A percentile compares a stretch with the other conserved stretches of the same genome.
phyloP scores from a whole-genome alignment of 2,329 filamentous ascomycete genomes.

The Huntiella omanensis region DNA sequence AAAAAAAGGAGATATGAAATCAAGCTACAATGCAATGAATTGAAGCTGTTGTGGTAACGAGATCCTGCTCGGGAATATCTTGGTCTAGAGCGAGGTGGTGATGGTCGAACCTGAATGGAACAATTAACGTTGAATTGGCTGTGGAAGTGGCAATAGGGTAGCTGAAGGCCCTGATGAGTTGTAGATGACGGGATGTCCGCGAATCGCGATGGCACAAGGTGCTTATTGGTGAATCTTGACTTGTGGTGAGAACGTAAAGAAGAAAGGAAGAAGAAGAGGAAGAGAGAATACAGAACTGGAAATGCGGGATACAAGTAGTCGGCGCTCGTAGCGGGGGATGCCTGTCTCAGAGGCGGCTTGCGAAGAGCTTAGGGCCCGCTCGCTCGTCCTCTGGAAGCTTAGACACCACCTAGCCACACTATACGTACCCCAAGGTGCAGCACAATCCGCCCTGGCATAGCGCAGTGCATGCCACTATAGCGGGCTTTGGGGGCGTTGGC shows the following conservation, averaged over 20 bases:
- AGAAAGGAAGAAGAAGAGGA: conserved; percentile 13
- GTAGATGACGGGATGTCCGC: conserved; percentile 23
- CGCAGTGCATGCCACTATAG: no score
- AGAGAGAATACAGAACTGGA: conserved; percentile 14
- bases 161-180: conserved; percentile 70
- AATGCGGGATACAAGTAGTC: conserved; percentile 2
- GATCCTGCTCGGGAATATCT: conserved; percentile 11
- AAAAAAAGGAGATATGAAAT: conserved; percentile 1
- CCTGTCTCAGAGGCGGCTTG: no score
- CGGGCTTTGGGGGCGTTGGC: no score
- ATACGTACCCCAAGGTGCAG: no score
- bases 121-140: conserved; percentile 8
- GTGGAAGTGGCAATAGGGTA: conserved; percentile 44
- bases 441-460: no score
- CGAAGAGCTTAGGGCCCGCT: no score
- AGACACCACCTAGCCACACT: no score
- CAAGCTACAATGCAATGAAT: not conserved
- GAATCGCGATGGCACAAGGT: conserved; percentile 14
- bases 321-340: no score
- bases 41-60: conserved; percentile 6
- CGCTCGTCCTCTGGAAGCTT: no score
- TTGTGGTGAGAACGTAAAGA: conserved; percentile 23
- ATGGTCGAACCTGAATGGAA: conserved; percentile 10
- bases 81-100: conserved; percentile 11
- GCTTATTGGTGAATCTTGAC: conserved; percentile 14